Percentiles rank a stretch among this genome's conserved stretches.
These are phyloP conservation scores for Moricandia arvensis DNA, from an alignment of 345 rosid species.

Conservation along the genomic window DNA sequence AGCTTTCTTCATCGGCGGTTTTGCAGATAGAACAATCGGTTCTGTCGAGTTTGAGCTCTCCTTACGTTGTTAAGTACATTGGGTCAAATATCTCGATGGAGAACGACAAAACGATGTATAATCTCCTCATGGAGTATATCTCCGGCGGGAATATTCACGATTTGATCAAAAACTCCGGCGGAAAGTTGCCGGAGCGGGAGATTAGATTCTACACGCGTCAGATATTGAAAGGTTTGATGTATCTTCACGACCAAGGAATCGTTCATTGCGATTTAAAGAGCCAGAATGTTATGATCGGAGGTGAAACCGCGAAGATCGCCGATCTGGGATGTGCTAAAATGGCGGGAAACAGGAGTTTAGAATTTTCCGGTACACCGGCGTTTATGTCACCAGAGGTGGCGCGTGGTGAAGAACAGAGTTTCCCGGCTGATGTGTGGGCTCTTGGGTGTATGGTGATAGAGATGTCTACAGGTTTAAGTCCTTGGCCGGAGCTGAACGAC, in stretches of 20 bases:
- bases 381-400: slow-evolving; percentile 97
- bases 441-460: slow-evolving; percentile 75
- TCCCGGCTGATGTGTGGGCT: slow-evolving; percentile 86
- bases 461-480: slow-evolving; percentile 69
- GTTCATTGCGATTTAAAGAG: slow-evolving; percentile 85
- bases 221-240: slow-evolving; percentile 56
- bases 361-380: slow-evolving; percentile 81
- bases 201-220: slow-evolving; percentile 45
- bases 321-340: slow-evolving; percentile 82
- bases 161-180: slow-evolving; percentile 53
- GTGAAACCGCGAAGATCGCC: slow-evolving; percentile 52
- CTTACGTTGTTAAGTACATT: slow-evolving; percentile 60
- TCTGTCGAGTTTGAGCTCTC: slow-evolving; percentile 59
- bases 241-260: slow-evolving; percentile 58
- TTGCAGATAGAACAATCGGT: slow-evolving; percentile 57
- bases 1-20: slow-evolving; percentile 48
- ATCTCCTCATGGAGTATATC: slow-evolving; percentile 67
- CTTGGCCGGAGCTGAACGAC: slow-evolving; percentile 68
- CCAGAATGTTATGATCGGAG: slow-evolving; percentile 63
- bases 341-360: slow-evolving; percentile 19
- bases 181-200: slow-evolving; percentile 51
- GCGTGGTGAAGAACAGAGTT: slow-evolving; percentile 79
- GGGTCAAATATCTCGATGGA: slow-evolving; percentile 48
- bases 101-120: slow-evolving; percentile 40
- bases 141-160: slow-evolving; percentile 70